Conservation (phyloP, 305 asterid species). For the Fraxinus ornus region DNA sequence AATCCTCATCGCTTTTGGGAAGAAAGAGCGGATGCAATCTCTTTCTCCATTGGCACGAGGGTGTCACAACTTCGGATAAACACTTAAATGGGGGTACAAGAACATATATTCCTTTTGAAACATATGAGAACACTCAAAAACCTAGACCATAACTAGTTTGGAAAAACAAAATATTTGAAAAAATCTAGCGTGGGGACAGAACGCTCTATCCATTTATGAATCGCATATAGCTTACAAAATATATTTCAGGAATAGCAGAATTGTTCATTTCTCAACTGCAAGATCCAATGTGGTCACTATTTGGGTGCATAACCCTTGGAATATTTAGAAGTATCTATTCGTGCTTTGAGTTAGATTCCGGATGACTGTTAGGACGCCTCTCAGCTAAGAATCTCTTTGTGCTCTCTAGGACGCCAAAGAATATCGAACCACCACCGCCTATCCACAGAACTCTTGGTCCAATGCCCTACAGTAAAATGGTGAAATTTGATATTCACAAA, state of each 20-base stretch:
- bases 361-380: constrained; percentile 45
- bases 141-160: neutral
- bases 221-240: neutral
- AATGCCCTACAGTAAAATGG: constrained; percentile 52
- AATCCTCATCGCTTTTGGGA: neutral
- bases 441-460: constrained; percentile 97
- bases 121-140: neutral
- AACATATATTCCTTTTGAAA: neutral
- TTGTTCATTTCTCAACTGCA: neutral
- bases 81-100: neutral
- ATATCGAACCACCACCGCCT: constrained; percentile 95
- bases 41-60: neutral
- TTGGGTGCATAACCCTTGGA: neutral
- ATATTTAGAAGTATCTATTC: constrained; percentile 30
- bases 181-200: neutral
- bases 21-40: neutral
- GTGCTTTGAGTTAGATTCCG: constrained; percentile 27
- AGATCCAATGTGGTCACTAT: neutral
- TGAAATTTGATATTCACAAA: neutral
- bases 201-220: neutral
- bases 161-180: neutral
- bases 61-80: neutral
- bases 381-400: constrained; percentile 65
- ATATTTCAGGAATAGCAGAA: constrained; percentile 1
- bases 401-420: constrained; percentile 88